Percentiles rank a stretch among this genome's conserved stretches.
Conservation (phyloP, 2,329 filamentous ascomycete species). For the Claviceps africana region DNA sequence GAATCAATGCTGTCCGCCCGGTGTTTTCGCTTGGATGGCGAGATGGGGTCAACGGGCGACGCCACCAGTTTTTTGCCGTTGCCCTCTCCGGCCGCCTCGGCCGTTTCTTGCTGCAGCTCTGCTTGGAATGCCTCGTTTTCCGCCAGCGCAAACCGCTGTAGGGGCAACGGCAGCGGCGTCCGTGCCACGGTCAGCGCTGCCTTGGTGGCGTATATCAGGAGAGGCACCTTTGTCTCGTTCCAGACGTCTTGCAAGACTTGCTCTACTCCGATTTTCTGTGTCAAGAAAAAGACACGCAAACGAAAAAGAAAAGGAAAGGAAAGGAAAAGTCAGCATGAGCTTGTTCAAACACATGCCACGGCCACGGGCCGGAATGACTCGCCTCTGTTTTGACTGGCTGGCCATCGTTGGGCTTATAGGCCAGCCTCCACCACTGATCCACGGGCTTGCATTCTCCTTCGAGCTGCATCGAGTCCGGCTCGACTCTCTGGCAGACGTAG, state of each 20-base stretch:
- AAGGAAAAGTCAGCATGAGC: too few species aligned
- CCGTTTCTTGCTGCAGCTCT: slow-evolving; percentile 29
- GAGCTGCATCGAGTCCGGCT: slow-evolving; percentile 29
- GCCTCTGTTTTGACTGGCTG: slow-evolving; percentile 37
- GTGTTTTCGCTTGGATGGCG: slow-evolving; percentile 32
- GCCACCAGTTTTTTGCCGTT: slow-evolving; percentile 5
- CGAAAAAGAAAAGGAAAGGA: too few species aligned
- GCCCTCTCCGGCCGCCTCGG: slow-evolving; percentile 10
- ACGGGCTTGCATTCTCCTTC: slow-evolving; percentile 16
- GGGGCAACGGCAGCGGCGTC: slow-evolving; percentile 23
- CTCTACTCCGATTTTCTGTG: slow-evolving; percentile 35
- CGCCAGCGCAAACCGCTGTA: slow-evolving; percentile 32
- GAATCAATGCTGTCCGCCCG: slow-evolving; percentile 31
- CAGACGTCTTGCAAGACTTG: slow-evolving; percentile 32
- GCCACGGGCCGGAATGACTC: slow-evolving; percentile 8
- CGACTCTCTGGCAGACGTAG: slow-evolving; percentile 34
- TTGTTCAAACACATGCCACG: neutral
- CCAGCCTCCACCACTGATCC: slow-evolving; percentile 45
- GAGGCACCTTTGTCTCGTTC: slow-evolving; percentile 31
- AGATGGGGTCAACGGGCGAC: slow-evolving; percentile 24
- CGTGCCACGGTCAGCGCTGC: slow-evolving; percentile 24
- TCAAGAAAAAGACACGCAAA: neutral
- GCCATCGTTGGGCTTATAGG: slow-evolving; percentile 24
- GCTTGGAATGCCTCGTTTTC: slow-evolving; percentile 39
- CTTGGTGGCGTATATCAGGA: slow-evolving; percentile 42